phyloP scores from a whole-genome alignment of 495 filamentous ascomycete species.

The Neurospora africana region DNA sequence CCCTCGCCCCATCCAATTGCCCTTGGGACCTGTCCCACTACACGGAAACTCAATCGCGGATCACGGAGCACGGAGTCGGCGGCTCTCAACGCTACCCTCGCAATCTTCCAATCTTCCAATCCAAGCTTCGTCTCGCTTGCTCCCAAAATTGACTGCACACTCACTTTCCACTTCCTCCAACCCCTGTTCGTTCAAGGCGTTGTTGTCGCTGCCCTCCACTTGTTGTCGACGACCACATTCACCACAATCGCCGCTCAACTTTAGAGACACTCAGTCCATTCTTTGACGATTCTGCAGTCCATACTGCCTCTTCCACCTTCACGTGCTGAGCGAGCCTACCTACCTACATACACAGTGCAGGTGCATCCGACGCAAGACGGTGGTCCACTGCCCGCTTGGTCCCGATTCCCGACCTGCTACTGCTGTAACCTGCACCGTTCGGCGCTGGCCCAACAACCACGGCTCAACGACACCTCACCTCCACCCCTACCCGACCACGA shows the following conservation, averaged over 20 bases:
- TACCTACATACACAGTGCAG: not conserved
- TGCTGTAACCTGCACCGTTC: not conserved
- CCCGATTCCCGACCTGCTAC: not conserved
- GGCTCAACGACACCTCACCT: not conserved
- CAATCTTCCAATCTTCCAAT: not conserved
- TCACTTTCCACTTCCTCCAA: not conserved
- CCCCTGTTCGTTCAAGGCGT: not conserved
- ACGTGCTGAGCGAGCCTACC: not conserved
- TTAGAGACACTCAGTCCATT: not conserved
- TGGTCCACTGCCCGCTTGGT: not conserved
- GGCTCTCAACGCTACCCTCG: not conserved
- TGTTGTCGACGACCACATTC: not conserved
- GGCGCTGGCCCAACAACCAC: not conserved
- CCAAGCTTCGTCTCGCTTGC: not conserved
- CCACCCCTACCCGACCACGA: not conserved
- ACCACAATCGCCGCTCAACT: not conserved
- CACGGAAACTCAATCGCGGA: not conserved
- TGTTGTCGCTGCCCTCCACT: not conserved
- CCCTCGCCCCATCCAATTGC: too few relatives aligned
- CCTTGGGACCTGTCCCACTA: too few relatives aligned
- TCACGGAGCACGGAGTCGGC: not conserved
- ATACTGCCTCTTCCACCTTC: not conserved
- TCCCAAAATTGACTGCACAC: not conserved
- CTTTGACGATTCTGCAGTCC: not conserved
- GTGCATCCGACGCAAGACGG: not conserved